Base-by-base conservation (phyloP, 495 filamentous ascomycete genomes). In the Xanthoparmelia taractica region DNA sequence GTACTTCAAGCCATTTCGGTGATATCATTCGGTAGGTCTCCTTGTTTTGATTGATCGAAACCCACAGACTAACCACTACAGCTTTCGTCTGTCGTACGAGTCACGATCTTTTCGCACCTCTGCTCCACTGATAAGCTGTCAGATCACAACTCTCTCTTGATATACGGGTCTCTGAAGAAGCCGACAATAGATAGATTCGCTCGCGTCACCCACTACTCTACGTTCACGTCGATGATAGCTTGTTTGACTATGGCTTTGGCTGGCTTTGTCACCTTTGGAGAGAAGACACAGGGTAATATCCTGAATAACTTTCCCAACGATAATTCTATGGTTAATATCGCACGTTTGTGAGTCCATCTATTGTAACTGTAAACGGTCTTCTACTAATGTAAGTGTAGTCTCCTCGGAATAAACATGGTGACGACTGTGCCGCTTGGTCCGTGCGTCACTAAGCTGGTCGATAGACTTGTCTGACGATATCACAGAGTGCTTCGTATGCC, bases 341-440 rank as follows among this genome's bases (percentile, higher is more conserved):
- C 94, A 48, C 84, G 94, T 68, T 79, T 98, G 84, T 87, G 77
- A 68, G 81, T 68, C 25, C 36, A 27, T 62, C 37, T 25, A 15
- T 25, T 37, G 25, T 31, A 15, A 57, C 60, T 4, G 37, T 38
- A 40, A 25, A 47, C 56, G 34, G 29, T 3, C 48, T 40, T 12
- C 34, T 43, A 15, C 33, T 73, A 75, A 66, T 77, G 61, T 34
- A 33, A 34, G n/a, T 23, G 25, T 64, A 80, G 79, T 68, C 96
- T 91, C 72, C 96, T 98, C 67, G 94, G 95, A 6, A 76, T 97
- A 61, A 98, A 98, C 78, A 98, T 98, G 94, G 84, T 98, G 65
- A 97, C 94, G 8, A 98, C 94, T 3, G 78, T 98, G 52, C 94
- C 94, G 4, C 84, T 98, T 34, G 60, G 60, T 62, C 10, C 38